Base-by-base conservation (phyloP, 208 protist genomes). In the Jaenimonas drosophilae region DNA sequence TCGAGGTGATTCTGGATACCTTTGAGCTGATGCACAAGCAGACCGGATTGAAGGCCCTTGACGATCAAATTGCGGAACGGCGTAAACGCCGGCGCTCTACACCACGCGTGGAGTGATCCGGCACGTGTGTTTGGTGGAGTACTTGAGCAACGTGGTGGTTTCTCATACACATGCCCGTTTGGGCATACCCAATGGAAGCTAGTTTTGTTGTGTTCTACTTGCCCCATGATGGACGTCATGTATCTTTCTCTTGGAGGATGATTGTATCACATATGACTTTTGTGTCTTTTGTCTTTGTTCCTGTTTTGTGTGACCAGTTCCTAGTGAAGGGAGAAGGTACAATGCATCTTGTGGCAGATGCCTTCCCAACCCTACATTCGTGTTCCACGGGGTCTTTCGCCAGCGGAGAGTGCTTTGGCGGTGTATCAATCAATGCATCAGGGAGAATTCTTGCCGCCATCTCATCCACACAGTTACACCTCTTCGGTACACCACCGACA, bases 21-120 rank as follows among this genome's bases (percentile, higher is more conserved):
- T 82, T 92, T 44, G 74, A 64, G 40, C 75, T 70, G 21, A 67
- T 88, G 58, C 55, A 70, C 34, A 92, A 92, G 55, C 52, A 56
- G 21, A 81, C 79, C 2, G 64, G 68, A 9, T 40, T 92, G 32
- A 31, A 49, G 16, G 64, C 64, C 21, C 52, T 92, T 4, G 84
- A 92, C 49, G 69, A 84, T 3, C 49, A 73, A 29, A 88, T 88
- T 26, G 47, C 59, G 20, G 50, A 59, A 17, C 73, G 70, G 14
- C 70, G 70, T 23, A 86, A 77, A 40, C 71, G 74, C 29, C 24
- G 59, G 7, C 66, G 71, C 11, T 9, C 11, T 16, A 34, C 14
- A 9, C 29, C 50, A 59, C 31, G 20, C 11, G 11, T 34, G 31
- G 11, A 14, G 14, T 16, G 31, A 14, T 16, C 31, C 9, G 14